Evolutionary conservation across 495 filamentous ascomycete genomes (phyloP), one percentile per base, ranked within the genome.

Genomic region (Penicillium desertorum): DNA sequence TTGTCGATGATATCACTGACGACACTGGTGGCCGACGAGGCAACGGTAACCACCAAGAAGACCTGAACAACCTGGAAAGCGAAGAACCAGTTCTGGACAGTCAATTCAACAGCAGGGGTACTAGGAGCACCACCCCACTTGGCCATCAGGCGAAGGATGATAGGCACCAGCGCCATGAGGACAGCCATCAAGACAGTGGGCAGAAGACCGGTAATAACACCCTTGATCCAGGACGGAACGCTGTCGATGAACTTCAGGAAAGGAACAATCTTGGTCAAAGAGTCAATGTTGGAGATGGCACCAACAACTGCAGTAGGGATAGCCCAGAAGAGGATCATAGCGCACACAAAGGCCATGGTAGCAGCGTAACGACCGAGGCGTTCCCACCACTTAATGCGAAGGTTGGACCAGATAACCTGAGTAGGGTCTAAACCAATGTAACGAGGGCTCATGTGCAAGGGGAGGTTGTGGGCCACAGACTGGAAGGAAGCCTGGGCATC

Each of bases 11-110:
- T 92, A 23, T 79, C 45, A n/a, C 70, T 60, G 45, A 83, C 84
- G 7, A 77, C 73, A 59, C 71, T 73, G 27, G 78, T 64, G 3
- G 88, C 81, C 1, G 91, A 79, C 14, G 92, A 90, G 17, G 88
- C 76, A 27, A 96, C 42, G 3, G 94, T 98, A 2, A 91, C 81
- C 29, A 98, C 84, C 49, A 98, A 76, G 79, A 98, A 98, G 17
- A 96, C 89, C 71, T 98, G 93, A 29, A 98, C 80, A 42, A 98
- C 88, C 71, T 96, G 92, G 82, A 98, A 98, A 17, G 80, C 82
- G 66, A 98, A 98, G 79, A 96, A 98, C 47, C 81, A 89, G 66
- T 95, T 96, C 68, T 98, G 94, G 1, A 87, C 88, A 45, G 86
- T 88, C 36, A 96, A 77, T 74, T 98, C 94, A 30, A 98, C 83